Base-by-base conservation (phyloP, 768 basidiomycete species). In the Rossbeevera mucosa region DNA sequence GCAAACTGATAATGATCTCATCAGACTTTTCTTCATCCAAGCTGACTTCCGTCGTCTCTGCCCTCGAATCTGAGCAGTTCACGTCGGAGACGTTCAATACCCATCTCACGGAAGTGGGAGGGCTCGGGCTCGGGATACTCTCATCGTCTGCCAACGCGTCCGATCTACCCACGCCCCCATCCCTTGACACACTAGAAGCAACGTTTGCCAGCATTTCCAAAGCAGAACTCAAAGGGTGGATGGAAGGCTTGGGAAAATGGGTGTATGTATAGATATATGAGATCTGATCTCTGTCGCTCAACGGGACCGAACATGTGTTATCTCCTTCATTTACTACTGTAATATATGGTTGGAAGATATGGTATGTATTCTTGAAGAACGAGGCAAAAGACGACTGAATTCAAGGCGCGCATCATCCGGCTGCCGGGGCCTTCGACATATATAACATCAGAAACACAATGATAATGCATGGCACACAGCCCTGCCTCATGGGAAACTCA, bases 81-180 rank as follows among this genome's bases (percentile, higher is more conserved):
- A 69, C 74, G 59, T 73, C 74, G 16, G 58, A 66, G 44, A 55
- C 42, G 12, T 64, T 71, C 30, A 69, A 72, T 61, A 74, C 75
- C 24, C 94, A 98, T 77, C 75, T 91, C 59, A 94, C 95, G 30
- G 81, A 89, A 51, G 91, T 99, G 46, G 96, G 96, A 14, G 96
- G 96, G 51, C 86, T 84, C 59, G 95, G 95, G 9, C 79, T 95
- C 16, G 95, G 95, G 54, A 80, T 99, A 59, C 76, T 92, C 61
- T 83, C 85, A 4, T 83, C 81, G 21, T 76, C 79, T 24, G 47
- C 55, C 21, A 20, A 47, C 9, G 44, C 43, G 42, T 53, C 57
- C 8, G 52, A 52, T 30, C 59, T 63, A 1, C 56, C 56, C 18
- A 72, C 73, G 4, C 66, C 70, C 2, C 64, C 71, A 7, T 25